Conservation (phyloP, 495 filamentous ascomycete genomes). For the Podospora didyma region DNA sequence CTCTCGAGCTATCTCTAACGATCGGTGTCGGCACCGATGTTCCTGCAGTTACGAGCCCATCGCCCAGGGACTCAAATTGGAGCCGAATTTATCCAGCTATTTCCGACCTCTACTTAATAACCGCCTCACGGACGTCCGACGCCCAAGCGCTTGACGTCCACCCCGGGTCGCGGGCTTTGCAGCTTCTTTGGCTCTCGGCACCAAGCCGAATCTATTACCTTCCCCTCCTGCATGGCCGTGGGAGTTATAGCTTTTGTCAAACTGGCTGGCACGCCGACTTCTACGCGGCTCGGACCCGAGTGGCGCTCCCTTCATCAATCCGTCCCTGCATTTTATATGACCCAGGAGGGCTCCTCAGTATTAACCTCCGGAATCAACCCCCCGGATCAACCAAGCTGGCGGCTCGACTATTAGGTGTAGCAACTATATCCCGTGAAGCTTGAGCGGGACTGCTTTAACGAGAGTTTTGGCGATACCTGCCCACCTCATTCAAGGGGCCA, state of each 20-base stretch:
- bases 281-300: slow-evolving; percentile 19
- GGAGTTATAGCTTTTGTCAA: background rate
- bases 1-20: background rate
- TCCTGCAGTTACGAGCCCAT: background rate
- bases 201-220: background rate
- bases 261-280: background rate
- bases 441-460: background rate
- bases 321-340: slow-evolving; percentile 19
- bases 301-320: slow-evolving; percentile 20
- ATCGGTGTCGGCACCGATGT: background rate
- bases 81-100: slow-evolving; percentile 24
- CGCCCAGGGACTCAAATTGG: slow-evolving; percentile 14
- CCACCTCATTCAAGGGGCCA: background rate
- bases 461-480: background rate
- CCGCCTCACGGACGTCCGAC: slow-evolving; percentile 23
- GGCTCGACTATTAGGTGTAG: slow-evolving; percentile 5
- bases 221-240: background rate
- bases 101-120: slow-evolving; percentile 20
- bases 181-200: background rate
- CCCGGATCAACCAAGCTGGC: slow-evolving; percentile 1
- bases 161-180: background rate
- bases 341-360: background rate
- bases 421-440: slow-evolving; percentile 6
- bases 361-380: background rate
- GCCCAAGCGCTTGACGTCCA: slow-evolving; percentile 6